A percentile compares a stretch with the other conserved stretches of the same genome.
These are phyloP conservation scores for Osmanthus fragrans DNA, from an alignment of 257 asterid genomes.

Conservation along the genomic window DNA sequence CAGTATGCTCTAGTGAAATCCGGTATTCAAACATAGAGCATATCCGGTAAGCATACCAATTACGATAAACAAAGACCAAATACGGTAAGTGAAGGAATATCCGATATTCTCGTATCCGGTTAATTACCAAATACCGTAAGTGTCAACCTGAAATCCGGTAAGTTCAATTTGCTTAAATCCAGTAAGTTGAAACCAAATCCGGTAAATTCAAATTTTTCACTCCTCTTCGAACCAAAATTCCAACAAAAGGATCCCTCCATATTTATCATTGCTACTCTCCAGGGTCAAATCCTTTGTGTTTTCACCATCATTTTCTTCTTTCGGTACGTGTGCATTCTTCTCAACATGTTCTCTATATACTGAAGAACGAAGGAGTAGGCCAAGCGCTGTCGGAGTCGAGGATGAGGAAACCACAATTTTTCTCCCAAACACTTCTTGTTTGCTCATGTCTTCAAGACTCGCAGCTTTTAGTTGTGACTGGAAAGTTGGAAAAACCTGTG, in stretches of 20 bases:
- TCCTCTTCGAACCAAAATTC: too few species aligned
- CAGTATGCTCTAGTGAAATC: too few species aligned
- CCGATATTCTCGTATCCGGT: too few species aligned
- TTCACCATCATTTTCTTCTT: slow-evolving; percentile 27
- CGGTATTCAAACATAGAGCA: too few species aligned
- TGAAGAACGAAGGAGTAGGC: slow-evolving; percentile 39
- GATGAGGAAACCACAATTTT: slow-evolving; percentile 16
- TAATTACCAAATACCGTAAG: too few species aligned
- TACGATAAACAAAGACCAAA: too few species aligned
- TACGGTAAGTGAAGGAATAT: too few species aligned
- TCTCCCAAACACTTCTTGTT: neutral
- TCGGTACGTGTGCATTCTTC: slow-evolving; percentile 30
- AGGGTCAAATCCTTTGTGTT: slow-evolving; percentile 14
- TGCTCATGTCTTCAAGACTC: neutral
- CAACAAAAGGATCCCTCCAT: slow-evolving; percentile 34
- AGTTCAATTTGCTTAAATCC: too few species aligned
- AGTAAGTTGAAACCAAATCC: too few species aligned
- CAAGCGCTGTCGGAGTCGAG: slow-evolving; percentile 36
- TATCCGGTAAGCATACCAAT: too few species aligned
- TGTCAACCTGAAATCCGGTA: too few species aligned
- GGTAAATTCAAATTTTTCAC: too few species aligned
- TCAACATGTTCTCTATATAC: slow-evolving; percentile 44
- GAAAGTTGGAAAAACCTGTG: neutral
- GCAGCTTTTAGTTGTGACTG: neutral
- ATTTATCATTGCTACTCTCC: slow-evolving; percentile 22